Evolutionary conservation across 768 basidiomycete genomes (phyloP).

Genomic region (Mrakia frigida): DNA sequence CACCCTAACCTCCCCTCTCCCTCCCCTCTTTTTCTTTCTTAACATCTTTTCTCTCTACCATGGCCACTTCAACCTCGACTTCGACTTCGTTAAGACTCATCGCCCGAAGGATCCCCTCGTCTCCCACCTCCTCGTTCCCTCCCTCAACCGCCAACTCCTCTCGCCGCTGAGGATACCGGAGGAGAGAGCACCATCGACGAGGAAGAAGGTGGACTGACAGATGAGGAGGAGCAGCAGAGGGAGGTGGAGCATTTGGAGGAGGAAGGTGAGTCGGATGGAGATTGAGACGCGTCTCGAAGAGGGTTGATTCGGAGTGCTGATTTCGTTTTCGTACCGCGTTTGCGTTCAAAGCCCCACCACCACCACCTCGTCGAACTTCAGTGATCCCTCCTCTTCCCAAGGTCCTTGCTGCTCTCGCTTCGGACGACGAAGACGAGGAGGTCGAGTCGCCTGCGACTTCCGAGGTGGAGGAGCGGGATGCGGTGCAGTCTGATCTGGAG

Average conservation of each 20-base stretch:
- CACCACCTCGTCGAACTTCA: slow-evolving; percentile 31
- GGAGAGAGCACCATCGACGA: background rate
- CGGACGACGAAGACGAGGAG: slow-evolving; percentile 32
- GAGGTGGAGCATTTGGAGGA: slow-evolving; percentile 32
- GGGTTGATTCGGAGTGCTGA: background rate
- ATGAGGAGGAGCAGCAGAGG: background rate
- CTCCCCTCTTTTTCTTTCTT: background rate
- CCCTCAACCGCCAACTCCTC: background rate
- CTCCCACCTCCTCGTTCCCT: background rate
- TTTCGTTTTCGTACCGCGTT: too few species aligned
- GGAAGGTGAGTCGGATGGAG: slow-evolving; percentile 22
- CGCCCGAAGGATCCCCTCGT: background rate
- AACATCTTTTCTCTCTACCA: background rate
- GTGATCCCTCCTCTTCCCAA: slow-evolving; percentile 13
- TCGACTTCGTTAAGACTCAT: background rate
- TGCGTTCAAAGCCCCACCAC: slow-evolving; percentile 21
- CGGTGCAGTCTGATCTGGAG: background rate
- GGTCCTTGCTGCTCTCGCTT: slow-evolving; percentile 6
- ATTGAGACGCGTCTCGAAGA: slow-evolving; percentile 30
- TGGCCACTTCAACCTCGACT: too few species aligned
- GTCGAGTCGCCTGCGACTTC: slow-evolving; percentile 8
- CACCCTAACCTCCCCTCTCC: background rate
- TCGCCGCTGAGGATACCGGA: background rate
- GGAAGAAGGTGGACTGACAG: background rate
- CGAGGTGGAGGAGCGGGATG: slow-evolving; percentile 10